Evolutionary conservation across 371 early-diverging fungal species (phyloP), one percentile per base, ranked within the genome.

Genomic region (Apophysomyces trapeziformis): DNA sequence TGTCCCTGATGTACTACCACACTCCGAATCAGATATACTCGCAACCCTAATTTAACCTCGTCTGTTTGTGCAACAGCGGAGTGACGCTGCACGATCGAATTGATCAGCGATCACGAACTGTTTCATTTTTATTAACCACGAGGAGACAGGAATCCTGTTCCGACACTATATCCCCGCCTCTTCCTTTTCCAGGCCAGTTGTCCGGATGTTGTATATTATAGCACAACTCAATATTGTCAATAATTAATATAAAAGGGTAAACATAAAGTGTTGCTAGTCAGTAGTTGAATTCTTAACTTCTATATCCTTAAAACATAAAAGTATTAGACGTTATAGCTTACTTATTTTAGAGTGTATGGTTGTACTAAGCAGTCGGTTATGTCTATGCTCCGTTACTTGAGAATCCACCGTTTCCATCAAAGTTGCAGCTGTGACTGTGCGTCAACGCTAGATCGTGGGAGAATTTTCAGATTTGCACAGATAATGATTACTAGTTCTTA

Each of bases 71-170:
- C 21, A 8, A 50, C 50, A 18, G 50, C 50, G 50, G 50, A 50
- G 21, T 50, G 7, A n/a, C n/a, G 9, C 50, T 11, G 9, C 1
- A 21, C 50, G 50, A 50, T 50, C 50, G 11, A 2, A 50, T 26
- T 50, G 50, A 50, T 50, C 50, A 50, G 50, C 50, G 50, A 50
- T 50, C 50, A 50, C 8, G 13, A 46, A 50, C 50, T 26, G 9
- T 50, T 18, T 50, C 21, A 21, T 50, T 21, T 26, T 18, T 41
- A 13, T 21, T 18, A 26, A 50, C 9, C 50, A 50, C 50, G 50
- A 50, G 50, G 50, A 26, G 50, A 21, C 50, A 18, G 7, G 21
- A 6, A 18, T 50, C 21, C 4, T 18, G 11, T 50, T 50, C 50
- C 50, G 50, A n/a, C 50, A 21, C 50, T 50, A 21, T 18, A 4